Evolutionary conservation across 2,329 filamentous ascomycete species (phyloP), one percentile per base, ranked within the genome.

Genomic region (Aspergillus cejpii): DNA sequence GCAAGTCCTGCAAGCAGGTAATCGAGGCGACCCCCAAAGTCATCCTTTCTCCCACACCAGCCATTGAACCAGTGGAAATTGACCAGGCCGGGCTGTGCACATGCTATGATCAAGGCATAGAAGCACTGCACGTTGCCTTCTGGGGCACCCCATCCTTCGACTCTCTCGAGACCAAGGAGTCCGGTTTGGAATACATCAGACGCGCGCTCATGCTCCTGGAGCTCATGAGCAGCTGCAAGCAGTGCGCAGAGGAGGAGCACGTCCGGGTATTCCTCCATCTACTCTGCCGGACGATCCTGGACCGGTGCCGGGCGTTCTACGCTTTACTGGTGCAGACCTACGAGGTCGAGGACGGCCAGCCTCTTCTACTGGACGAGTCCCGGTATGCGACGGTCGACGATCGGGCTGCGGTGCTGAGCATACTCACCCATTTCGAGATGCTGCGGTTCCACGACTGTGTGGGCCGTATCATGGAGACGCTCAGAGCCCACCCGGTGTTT

Each of bases 171-270:
- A 43, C 23, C 27, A 43, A 46, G 27, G 44, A 41, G 21, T 33
- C 24, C 26, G 38, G 34, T 10, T n/a, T 48, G 6, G 14, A 28
- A 6, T 39, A 42, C n/a, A 33, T 48, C 14, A 14, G 27, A 6
- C 11, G 14, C 6, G 19, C 36, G 7, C 19, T 48, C 11, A 21
- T 38, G 23, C 20, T 37, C 2, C n/a, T 50, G 5, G 48, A 50
- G 29, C 20, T 20, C 2, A 33, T 48, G 15, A 50, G 48, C 39
- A 12, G 24, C 27, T 50, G 48, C 43, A 20, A 24, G 11, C 21
- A 10, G 17, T 45, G 42, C 19, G 31, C 34, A 2, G n/a, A 26
- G 14, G 37, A 41, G 15, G 11, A 28, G 5, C 11, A 26, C 21
- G 17, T 27, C 10, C 39, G 27, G 12, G 20, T n/a, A 3, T 40